Evolutionary conservation across 73 alveolate genomes (phyloP), one percentile per base, ranked within the genome.

Genomic region (Symbiodinium pilosum): DNA sequence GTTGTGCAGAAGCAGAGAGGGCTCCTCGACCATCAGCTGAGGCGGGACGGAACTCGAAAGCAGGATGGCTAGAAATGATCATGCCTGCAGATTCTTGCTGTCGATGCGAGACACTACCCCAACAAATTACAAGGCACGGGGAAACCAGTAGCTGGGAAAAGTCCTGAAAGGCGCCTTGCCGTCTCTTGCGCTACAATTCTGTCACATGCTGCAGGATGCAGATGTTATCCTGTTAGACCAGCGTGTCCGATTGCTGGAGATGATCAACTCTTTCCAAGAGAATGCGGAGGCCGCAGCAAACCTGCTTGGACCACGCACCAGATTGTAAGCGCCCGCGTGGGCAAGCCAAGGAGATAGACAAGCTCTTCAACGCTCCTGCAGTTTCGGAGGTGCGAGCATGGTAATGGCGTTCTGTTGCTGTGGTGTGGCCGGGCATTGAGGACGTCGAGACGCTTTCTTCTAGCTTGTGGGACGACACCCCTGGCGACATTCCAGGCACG

Each of bases 1-100:
- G 96, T 91, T 84, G 96, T 91, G 32, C 96, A 91, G 77, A 91
- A 91, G 96, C 96, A 91, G 88, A 83, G 96, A 11, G 43, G 40
- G 12, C 84, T 91, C 36, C 51, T 69, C 75, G 96, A 91, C 32
- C 40, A 40, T 12, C 96, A 91, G 51, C 51, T 91, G 47, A 91
- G 96, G 96, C 54, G 14, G 59, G 21, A 47, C 59, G 6, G 6
- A 9, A 47, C 6, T 47, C 21, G 59, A 6, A 47, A 47, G 59
- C 59, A 47, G 21, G 59, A 47, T n/a, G n/a, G n/a, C n/a, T n/a
- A n/a, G n/a, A n/a, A n/a, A n/a, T n/a, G 77, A 14, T 14, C 8
- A 34, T 8, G 77, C 77, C 41, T 34, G 1, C 95, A 91, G 96
- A 87, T 40, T 28, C 47, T 34, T 91, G 52, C 77, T 91, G 32